phyloP scores from a whole-genome alignment of 2,329 filamentous ascomycete genomes.

The Didymella pinodella region DNA sequence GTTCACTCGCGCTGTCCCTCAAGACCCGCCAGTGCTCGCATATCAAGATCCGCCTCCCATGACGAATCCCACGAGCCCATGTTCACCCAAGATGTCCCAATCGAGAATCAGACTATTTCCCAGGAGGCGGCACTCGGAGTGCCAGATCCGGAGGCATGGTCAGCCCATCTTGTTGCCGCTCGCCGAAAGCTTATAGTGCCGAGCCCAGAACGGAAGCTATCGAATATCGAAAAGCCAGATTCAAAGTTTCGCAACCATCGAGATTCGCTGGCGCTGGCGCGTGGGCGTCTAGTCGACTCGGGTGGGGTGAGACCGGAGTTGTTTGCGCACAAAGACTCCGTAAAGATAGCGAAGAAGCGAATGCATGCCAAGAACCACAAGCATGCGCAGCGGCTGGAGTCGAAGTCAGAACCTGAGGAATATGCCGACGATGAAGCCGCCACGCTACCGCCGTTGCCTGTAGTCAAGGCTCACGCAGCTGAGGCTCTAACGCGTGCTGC shows the following conservation, averaged over 20 bases:
- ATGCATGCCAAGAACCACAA: conserved; percentile 35
- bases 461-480: conserved; percentile 21
- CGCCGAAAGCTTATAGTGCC: conserved; percentile 10
- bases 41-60: conserved; percentile 24
- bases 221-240: conserved; percentile 41
- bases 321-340: conserved; percentile 34
- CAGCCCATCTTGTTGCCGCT: conserved; percentile 10
- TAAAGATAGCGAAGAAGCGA: conserved; percentile 37
- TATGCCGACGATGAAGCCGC: neutral
- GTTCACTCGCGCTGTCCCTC: conserved; percentile 32
- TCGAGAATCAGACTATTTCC: neutral
- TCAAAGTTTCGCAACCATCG: conserved; percentile 42
- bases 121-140: conserved; percentile 7
- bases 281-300: conserved; percentile 34
- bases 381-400: neutral
- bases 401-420: neutral
- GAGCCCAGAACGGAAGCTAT: conserved; percentile 29
- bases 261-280: conserved; percentile 44
- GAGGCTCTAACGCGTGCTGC: conserved; percentile 22
- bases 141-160: conserved; percentile 16
- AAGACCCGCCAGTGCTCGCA: conserved; percentile 28
- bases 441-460: conserved; percentile 1
- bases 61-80: conserved; percentile 13
- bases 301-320: conserved; percentile 31
- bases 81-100: neutral